A percentile compares a stretch with the other conserved stretches of the same genome.
These are phyloP conservation scores for Pulveroboletus sp. DNA, from an alignment of 768 basidiomycete genomes.

Conservation along the genomic window DNA sequence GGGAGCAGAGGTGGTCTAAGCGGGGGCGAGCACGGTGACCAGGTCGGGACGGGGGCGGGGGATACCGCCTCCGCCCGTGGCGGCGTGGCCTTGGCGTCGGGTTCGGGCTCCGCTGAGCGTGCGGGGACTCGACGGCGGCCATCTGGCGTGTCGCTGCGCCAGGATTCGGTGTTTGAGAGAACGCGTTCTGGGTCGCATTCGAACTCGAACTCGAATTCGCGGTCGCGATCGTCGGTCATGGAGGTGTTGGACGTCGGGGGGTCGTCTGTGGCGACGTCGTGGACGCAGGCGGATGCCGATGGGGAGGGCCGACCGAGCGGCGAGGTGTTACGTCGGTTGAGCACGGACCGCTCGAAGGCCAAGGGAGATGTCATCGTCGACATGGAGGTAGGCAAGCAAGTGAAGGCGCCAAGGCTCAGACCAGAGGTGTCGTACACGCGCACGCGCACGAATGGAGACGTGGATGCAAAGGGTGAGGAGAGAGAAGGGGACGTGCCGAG, in stretches of 20 bases:
- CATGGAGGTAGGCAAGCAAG: not conserved
- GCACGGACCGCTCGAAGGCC: not conserved
- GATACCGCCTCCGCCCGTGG: not conserved
- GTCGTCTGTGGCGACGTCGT: slow-evolving; percentile 29
- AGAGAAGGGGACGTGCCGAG: slow-evolving; percentile 2
- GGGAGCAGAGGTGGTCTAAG: no score
- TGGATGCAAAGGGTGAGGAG: slow-evolving; percentile 14
- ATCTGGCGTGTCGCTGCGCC: not conserved
- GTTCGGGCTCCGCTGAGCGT: not conserved
- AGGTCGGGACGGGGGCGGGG: not conserved
- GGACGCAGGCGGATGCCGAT: slow-evolving; percentile 18
- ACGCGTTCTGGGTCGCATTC: slow-evolving; percentile 5
- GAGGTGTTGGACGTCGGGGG: slow-evolving; percentile 9
- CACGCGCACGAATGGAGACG: slow-evolving; percentile 12
- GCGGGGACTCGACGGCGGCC: not conserved
- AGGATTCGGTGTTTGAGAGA: not conserved
- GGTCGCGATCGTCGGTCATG: slow-evolving; percentile 17
- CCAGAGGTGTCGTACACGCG: slow-evolving; percentile 28
- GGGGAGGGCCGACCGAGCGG: not conserved
- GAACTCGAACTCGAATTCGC: slow-evolving; percentile 4
- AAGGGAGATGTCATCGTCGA: not conserved
- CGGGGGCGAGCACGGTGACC: not conserved
- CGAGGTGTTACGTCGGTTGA: not conserved
- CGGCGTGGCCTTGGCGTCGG: not conserved
- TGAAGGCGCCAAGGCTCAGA: not conserved